Base-by-base conservation (phyloP, 148 eudicot genomes). In the Vaccinium darrowii region DNA sequence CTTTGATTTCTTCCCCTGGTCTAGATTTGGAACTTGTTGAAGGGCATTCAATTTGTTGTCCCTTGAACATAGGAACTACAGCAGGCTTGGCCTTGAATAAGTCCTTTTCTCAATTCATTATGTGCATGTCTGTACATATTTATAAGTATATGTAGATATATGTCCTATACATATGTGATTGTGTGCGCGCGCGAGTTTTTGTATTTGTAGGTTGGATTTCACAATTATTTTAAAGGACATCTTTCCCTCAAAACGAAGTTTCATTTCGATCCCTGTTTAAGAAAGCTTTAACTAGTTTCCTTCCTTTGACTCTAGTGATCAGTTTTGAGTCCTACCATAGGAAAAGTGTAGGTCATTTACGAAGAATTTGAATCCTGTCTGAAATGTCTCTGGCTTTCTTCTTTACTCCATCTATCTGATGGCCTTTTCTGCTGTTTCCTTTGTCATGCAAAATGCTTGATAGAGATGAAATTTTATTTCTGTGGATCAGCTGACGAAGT, bases 211-310 rank as follows among this genome's bases (percentile, higher is more conserved):
- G 72, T 25, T 11, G 73, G 36, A 11, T 53, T 53, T 79, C 67
- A 57, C 69, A 79, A 79, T 11, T 15, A 79, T 79, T 79, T 79
- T 67, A 57, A 12, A 79, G 47, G 65, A 79, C 11, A 57, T 57
- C 50, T 56, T 79, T 16, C 4, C 67, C 67, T 57, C 3, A 18
- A 56, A 56, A 79, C 2, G 0, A 11, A 27, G 5, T n/a, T 79
- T 4, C 18, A 3, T 78, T 9, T 8, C 15, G 8, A 5, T 54
- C 19, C 39, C 19, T 77, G 30, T 52, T n/a, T 25, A 23, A 15
- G 60, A 11, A 78, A 21, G 30, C 5, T n/a, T 52, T 4, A 79
- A 79, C 10, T 79, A 5, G 65, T 27, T 25, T 54, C 10, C 30
- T 53, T 27, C 63, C 65, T 54, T 8, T 33, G 39, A 3, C 58